Conservation (phyloP, 2,329 filamentous ascomycete species). For the Pezicula rhizophila region DNA sequence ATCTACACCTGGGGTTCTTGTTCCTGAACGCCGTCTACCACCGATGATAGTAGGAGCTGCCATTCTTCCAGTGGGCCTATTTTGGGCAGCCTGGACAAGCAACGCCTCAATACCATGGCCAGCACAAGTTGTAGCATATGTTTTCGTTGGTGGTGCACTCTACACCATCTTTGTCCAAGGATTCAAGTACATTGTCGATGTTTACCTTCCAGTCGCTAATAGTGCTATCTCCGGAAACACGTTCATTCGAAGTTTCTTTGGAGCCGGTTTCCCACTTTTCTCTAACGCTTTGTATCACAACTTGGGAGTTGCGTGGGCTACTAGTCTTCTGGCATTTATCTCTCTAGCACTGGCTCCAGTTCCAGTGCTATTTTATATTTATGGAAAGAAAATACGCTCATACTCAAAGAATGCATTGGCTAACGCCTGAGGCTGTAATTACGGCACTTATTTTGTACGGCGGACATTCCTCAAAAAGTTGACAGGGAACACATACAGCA, state of each 20-base stretch:
- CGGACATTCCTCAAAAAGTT: no score
- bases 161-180: slow-evolving; percentile 37
- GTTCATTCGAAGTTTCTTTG: slow-evolving; percentile 7
- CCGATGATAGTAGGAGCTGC: slow-evolving; percentile 40
- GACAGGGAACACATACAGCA: no score
- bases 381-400: slow-evolving; percentile 25
- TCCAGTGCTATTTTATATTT: slow-evolving; percentile 29
- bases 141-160: slow-evolving; percentile 35
- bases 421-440: no score
- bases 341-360: slow-evolving; percentile 29
- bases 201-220: slow-evolving; percentile 28
- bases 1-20: slow-evolving; percentile 17
- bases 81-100: slow-evolving; percentile 47
- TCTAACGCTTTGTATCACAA: slow-evolving; percentile 31
- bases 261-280: slow-evolving; percentile 26
- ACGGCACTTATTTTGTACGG: no score
- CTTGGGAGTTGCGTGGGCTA: slow-evolving; percentile 35
- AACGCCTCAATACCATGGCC: slow-evolving; percentile 31
- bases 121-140: slow-evolving; percentile 33
- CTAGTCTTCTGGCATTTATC: slow-evolving; percentile 31
- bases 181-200: slow-evolving; percentile 39
- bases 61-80: slow-evolving; percentile 38
- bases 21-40: slow-evolving; percentile 38
- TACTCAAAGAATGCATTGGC: no score
- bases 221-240: slow-evolving; percentile 11